Evolutionary conservation across 1,139 yeast genomes (phyloP), one percentile per base, ranked within the genome.

Genomic region (Pichia norvegensis): DNA sequence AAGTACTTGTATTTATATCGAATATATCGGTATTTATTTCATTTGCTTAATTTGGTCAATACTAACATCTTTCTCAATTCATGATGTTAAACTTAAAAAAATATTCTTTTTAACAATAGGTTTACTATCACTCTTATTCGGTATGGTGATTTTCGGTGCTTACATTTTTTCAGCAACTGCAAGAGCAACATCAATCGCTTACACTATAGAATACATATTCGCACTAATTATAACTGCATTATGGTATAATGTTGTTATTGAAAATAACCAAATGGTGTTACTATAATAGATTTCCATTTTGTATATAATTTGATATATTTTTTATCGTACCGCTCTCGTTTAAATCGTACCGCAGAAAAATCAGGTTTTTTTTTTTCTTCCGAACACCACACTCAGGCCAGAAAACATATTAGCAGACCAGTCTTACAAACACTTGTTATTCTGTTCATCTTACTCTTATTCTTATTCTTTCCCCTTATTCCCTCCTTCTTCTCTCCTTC

Each of bases 181-280:
- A 14, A 46, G 50, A 27, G 37, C 52, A 14, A 50, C 57, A 4
- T 42, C 56, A 4, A 48, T 53, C 38, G 54, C 62, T 6, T 58
- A 59, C 43, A 10, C 54, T 5, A 42, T 57, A 31, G 59, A 55
- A 43, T 52, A 51, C 21, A 31, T 52, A 17, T 48, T 55, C 11
- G 47, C 57, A 3, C n/a, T 54, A 4, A 29, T 52, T 4, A 42
- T 62, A 9, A 51, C 59, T 3, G 42, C 48, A 16, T 27, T 61
- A 7, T 61, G 65, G 65, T 55, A 51, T 44, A 53, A 57, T 29
- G 52, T 53, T 33, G 43, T 44, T 16, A 42, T 48, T 17, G 58
- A 57, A 25, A 52, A 51, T 25, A 48, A 45, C 29, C 39, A 36
- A 36, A 6, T 36, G 20, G 29, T 36, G 2, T 22, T 25, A 20